Evolutionary conservation across 352 stramenopile species (phyloP).

Genomic region (Phytophthora ramorum): DNA sequence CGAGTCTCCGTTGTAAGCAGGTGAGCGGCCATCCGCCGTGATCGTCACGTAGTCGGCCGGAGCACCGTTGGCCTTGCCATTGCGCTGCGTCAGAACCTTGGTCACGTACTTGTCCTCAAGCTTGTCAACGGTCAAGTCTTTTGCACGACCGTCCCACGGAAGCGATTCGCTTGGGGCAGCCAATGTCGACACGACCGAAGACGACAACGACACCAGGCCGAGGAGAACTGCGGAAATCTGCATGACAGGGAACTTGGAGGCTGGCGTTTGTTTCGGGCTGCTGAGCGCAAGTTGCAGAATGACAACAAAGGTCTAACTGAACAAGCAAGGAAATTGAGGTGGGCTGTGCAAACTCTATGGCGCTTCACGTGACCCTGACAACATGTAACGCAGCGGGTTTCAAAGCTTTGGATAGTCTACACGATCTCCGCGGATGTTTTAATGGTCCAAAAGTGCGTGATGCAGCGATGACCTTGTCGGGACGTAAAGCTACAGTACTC

Average conservation of each 20-base stretch:
- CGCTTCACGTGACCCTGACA: background rate
- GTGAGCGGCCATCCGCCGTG: constrained; percentile 28
- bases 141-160: constrained; percentile 52
- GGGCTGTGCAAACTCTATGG: constrained; percentile 18
- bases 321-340: constrained; percentile 7
- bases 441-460: background rate
- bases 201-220: constrained; percentile 11
- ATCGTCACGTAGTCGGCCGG: constrained; percentile 43
- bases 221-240: constrained; percentile 17
- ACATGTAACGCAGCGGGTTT: constrained; percentile 1
- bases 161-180: constrained; percentile 27
- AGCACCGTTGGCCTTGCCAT: constrained; percentile 27
- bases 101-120: constrained; percentile 51
- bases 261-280: background rate
- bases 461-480: background rate
- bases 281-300: constrained; percentile 15
- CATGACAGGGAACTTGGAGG: background rate
- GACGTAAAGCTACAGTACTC: background rate
- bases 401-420: constrained; percentile 11
- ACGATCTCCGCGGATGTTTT: constrained; percentile 8
- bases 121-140: constrained; percentile 46
- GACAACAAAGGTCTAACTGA: background rate
- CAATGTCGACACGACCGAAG: constrained; percentile 8
- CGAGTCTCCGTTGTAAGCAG: constrained; percentile 41
- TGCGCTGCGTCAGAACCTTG: constrained; percentile 54